Conservation (phyloP, 495 filamentous ascomycete genomes). For the Cladorrhinum samala region DNA sequence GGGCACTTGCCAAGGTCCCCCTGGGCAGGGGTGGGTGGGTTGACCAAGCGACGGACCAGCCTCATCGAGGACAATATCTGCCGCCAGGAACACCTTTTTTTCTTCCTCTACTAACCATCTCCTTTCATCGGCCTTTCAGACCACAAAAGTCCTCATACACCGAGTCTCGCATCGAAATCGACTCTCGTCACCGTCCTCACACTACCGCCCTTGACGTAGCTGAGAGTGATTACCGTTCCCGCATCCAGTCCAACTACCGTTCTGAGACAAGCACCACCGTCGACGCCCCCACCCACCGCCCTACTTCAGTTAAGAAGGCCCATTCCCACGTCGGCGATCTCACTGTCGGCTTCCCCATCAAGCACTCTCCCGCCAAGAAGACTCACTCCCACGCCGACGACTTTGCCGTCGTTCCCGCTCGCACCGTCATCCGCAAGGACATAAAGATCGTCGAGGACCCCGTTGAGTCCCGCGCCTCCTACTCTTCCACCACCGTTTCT, state of each 20-base stretch:
- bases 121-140: constrained; percentile 36
- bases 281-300: constrained; percentile 30
- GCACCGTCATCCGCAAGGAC: constrained; percentile 32
- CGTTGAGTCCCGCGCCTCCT: constrained; percentile 37
- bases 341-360: constrained; percentile 30
- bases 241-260: constrained; percentile 63
- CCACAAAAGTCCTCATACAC: constrained; percentile 48
- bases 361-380: constrained; percentile 22
- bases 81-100: not conserved
- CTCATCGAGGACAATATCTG: constrained; percentile 2
- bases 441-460: constrained; percentile 36
- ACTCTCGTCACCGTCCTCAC: constrained; percentile 43
- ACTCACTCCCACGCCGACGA: constrained; percentile 33
- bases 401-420: constrained; percentile 37
- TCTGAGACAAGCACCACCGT: constrained; percentile 50
- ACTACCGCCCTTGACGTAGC: constrained; percentile 66
- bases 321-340: constrained; percentile 26
- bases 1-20: constrained; percentile 8
- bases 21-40: constrained; percentile 14
- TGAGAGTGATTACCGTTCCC: constrained; percentile 80
- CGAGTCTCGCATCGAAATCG: constrained; percentile 59
- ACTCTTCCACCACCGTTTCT: constrained; percentile 16
- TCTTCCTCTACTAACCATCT: constrained; percentile 5
- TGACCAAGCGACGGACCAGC: constrained; percentile 24
- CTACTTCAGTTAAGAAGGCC: constrained; percentile 22